A percentile compares a stretch with the other conserved stretches of the same genome.
Conservation (phyloP, 371 early-diverging fungal genomes). For the Rhizopus sp. region DNA sequence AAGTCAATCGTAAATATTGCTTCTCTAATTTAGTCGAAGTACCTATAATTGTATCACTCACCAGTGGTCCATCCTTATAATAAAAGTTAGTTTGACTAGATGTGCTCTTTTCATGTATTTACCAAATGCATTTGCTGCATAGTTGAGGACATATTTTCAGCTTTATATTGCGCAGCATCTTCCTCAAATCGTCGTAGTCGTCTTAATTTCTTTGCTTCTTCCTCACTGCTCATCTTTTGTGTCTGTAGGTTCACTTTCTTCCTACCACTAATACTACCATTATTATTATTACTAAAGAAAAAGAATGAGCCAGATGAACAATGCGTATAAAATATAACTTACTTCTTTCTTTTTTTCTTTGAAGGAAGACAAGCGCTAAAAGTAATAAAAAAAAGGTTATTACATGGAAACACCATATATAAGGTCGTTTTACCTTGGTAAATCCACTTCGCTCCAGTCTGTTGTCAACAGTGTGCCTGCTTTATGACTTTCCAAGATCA, state of each 20-base stretch:
- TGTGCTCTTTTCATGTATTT: not conserved
- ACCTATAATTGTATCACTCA: constrained; percentile 86
- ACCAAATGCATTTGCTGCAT: constrained; percentile 15
- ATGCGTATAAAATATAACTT: constrained; percentile 4
- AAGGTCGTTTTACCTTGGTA: constrained; percentile 54
- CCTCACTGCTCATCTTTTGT: constrained; percentile 31
- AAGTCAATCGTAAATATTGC: constrained; percentile 86
- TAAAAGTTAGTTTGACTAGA: constrained; percentile 4
- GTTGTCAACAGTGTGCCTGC: constrained; percentile 56
- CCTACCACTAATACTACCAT: not conserved
- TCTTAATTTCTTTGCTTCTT: constrained; percentile 36
- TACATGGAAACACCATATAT: too few species aligned
- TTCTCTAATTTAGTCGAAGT: constrained; percentile 85
- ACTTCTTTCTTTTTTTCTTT: constrained; percentile 33
- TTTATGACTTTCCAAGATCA: constrained; percentile 57
- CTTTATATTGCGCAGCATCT: constrained; percentile 25
- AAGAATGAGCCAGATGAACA: not conserved
- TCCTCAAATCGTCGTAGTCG: constrained; percentile 53
- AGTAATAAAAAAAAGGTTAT: not conserved
- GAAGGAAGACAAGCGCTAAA: constrained; percentile 23
- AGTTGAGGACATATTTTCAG: constrained; percentile 13
- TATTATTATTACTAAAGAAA: not conserved
- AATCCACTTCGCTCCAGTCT: constrained; percentile 69
- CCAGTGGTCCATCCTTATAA: constrained; percentile 67
- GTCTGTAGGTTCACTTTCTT: not conserved